Conservation (phyloP, 148 eudicot species). For the Salicornia ramosissima region DNA sequence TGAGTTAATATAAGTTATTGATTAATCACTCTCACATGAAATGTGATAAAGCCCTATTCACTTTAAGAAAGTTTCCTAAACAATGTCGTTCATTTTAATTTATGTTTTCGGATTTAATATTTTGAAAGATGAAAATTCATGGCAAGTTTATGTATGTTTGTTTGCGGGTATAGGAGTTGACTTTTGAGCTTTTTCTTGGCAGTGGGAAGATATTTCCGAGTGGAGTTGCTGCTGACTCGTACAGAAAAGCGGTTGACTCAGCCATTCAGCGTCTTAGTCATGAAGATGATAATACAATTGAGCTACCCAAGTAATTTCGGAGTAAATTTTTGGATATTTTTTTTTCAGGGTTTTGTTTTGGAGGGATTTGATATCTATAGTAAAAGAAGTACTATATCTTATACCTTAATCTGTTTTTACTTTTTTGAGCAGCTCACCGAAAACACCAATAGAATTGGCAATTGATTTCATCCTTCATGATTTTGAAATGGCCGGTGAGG, state of each 20-base stretch:
- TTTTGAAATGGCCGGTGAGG: constrained; percentile 92
- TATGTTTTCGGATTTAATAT: background rate
- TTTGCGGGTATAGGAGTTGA: background rate
- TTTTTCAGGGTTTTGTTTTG: background rate
- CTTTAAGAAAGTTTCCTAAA: too few relatives aligned
- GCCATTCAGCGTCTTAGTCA: constrained; percentile 53
- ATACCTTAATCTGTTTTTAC: background rate
- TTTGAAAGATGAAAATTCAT: too few relatives aligned
- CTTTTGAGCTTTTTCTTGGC: background rate
- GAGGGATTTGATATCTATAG: background rate
- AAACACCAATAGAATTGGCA: constrained; percentile 84
- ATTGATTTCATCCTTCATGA: constrained; percentile 94
- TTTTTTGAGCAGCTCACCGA: constrained; percentile 44
- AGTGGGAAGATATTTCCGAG: constrained; percentile 88
- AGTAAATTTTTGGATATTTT: background rate
- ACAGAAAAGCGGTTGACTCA: constrained; percentile 76
- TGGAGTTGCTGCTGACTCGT: constrained; percentile 64
- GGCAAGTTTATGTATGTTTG: too few relatives aligned
- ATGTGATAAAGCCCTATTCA: too few relatives aligned
- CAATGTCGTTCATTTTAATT: background rate
- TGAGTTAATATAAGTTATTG: background rate
- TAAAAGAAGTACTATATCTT: background rate
- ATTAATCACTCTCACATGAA: background rate
- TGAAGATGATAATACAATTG: constrained; percentile 28
- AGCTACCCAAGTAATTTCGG: constrained; percentile 30